Conservation (phyloP, 1,139 yeast genomes). For the Pichia sp. region DNA sequence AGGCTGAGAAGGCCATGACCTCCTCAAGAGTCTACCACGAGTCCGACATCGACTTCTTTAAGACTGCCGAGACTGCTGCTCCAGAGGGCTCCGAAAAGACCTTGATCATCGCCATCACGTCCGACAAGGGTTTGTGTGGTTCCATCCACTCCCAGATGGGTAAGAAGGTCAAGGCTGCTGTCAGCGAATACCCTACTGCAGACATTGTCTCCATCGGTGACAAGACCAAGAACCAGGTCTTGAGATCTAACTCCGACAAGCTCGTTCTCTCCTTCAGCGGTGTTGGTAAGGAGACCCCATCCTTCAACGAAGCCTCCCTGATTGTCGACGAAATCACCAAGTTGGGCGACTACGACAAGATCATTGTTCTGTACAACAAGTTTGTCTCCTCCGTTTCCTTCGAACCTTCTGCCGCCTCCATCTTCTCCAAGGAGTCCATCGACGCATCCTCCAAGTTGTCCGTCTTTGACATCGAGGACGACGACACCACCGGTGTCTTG, state of each 20-base stretch:
- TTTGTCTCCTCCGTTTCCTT: slow-evolving; percentile 85
- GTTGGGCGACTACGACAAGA: slow-evolving; percentile 66
- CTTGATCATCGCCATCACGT: slow-evolving; percentile 80
- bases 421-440: slow-evolving; percentile 67
- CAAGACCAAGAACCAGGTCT: slow-evolving; percentile 82
- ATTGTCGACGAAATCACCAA: slow-evolving; percentile 79
- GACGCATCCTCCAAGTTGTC: slow-evolving; percentile 84
- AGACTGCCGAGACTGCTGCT: slow-evolving; percentile 69
- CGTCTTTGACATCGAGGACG: slow-evolving; percentile 84
- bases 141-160: slow-evolving; percentile 94
- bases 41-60: slow-evolving; percentile 74
- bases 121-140: slow-evolving; percentile 98
- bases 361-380: slow-evolving; percentile 83
- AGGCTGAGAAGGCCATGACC: slow-evolving; percentile 94
- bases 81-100: slow-evolving; percentile 53
- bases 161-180: slow-evolving; percentile 73
- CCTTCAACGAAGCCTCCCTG: slow-evolving; percentile 82
- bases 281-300: slow-evolving; percentile 95
- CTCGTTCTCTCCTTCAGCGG: slow-evolving; percentile 78
- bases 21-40: slow-evolving; percentile 82
- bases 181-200: slow-evolving; percentile 60
- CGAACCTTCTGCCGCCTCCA: slow-evolving; percentile 71
- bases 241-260: slow-evolving; percentile 72
- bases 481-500: slow-evolving; percentile 51
- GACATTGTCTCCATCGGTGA: slow-evolving; percentile 92